phyloP scores from a whole-genome alignment of 345 rosid genomes.

The Zanthoxylum bungeanum region DNA sequence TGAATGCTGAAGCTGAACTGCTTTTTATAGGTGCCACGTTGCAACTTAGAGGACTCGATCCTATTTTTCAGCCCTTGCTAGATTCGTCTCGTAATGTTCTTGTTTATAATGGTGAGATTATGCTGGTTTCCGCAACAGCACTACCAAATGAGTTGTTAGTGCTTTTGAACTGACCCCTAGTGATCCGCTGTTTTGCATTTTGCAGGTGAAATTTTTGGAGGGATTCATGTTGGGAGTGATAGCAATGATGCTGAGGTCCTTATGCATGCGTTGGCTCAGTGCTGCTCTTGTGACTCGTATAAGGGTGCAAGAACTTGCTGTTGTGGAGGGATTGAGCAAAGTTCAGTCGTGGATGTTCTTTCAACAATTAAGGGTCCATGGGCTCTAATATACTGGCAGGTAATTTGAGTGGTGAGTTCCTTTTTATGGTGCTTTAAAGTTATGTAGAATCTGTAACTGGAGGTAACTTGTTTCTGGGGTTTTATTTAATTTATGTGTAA shows the following conservation, averaged over 20 bases:
- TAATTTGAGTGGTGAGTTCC: constrained; percentile 36
- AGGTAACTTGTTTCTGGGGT: neutral
- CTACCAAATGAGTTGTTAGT: neutral
- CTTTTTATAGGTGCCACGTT: constrained; percentile 69
- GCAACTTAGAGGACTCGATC: constrained; percentile 69
- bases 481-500: constrained; percentile 9
- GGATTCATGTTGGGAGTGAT: constrained; percentile 48
- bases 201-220: constrained; percentile 79
- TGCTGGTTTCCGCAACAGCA: neutral
- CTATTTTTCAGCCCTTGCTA: constrained; percentile 58
- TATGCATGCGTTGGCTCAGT: constrained; percentile 43
- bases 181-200: neutral
- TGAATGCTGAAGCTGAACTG: constrained; percentile 34
- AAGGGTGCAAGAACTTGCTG: constrained; percentile 21
- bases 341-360: constrained; percentile 60
- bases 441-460: neutral
- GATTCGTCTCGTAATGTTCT: constrained; percentile 60
- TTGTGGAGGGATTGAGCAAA: constrained; percentile 19
- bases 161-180: neutral
- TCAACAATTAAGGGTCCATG: constrained; percentile 82
- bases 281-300: constrained; percentile 31
- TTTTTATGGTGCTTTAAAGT: constrained; percentile 6
- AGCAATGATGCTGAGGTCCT: constrained; percentile 68
- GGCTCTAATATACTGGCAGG: constrained; percentile 92
- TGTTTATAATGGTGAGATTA: constrained; percentile 58